phyloP scores from a whole-genome alignment of 805 yeast genomes.

The Cyberlindnera euphorbiiphila region DNA sequence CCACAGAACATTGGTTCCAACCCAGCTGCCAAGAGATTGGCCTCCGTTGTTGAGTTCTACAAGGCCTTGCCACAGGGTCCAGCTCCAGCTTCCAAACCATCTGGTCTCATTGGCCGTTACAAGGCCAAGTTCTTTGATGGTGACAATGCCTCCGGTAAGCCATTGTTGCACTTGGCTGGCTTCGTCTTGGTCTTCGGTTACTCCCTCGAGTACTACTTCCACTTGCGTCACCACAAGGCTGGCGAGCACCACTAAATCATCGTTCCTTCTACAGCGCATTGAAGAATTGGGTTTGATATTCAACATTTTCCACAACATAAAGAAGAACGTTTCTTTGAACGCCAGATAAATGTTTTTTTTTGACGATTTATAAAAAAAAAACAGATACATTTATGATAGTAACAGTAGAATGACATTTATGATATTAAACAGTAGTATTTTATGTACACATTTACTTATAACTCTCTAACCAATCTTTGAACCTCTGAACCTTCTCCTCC shows the following conservation, averaged over 20 bases:
- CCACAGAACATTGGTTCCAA: slow-evolving; percentile 82
- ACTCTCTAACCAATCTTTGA: slow-evolving; percentile 9
- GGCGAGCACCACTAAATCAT: slow-evolving; percentile 37
- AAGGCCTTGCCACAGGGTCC: slow-evolving; percentile 93
- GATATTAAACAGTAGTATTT: slow-evolving; percentile 1
- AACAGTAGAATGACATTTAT: background rate
- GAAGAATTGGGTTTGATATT: slow-evolving; percentile 8
- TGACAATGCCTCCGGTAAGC: slow-evolving; percentile 79
- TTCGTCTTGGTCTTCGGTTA: slow-evolving; percentile 75
- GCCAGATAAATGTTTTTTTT: background rate
- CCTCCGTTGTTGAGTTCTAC: slow-evolving; percentile 92
- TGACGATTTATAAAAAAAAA: slow-evolving; percentile 1
- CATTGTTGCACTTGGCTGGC: slow-evolving; percentile 71
- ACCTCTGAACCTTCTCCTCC: slow-evolving; percentile 3
- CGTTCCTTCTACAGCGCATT: background rate
- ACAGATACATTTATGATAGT: background rate
- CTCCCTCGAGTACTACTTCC: slow-evolving; percentile 91
- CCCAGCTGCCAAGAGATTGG: slow-evolving; percentile 96
- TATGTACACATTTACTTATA: slow-evolving; percentile 8
- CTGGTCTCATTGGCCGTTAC: slow-evolving; percentile 71
- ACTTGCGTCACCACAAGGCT: slow-evolving; percentile 60
- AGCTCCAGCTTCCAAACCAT: slow-evolving; percentile 70
- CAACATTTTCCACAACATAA: slow-evolving; percentile 3
- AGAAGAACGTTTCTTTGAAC: too few species aligned
- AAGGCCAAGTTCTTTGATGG: slow-evolving; percentile 83